Base-by-base conservation (phyloP, 164 flowering plant genomes). In the Chimonanthus praecox region DNA sequence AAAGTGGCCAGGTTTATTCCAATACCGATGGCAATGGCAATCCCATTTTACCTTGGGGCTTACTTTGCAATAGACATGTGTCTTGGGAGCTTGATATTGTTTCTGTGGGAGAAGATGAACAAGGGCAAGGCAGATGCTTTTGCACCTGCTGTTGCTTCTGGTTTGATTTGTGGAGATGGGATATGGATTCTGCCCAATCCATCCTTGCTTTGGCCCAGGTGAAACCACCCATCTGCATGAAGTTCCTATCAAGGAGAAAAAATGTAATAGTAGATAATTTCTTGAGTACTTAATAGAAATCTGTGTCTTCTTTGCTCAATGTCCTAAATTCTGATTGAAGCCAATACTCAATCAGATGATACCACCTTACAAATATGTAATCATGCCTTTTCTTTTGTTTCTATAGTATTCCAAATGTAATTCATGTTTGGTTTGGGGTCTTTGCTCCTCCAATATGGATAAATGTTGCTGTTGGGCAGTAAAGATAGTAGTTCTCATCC, bases 11-110 rank as follows among this genome's bases (percentile, higher is more conserved):
- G 71, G 72, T 87, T 67, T 51, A 85, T 87, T 60, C 88, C 88
- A 20, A 74, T 85, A 7, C 90, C 90, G n/a, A 85, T 87, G 88
- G 88, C 88, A 10, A 84, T 87, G 90, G 90, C 90, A 3, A 87
- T 87, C 46, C 88, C 90, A 7, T 87, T 87, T 76, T 87, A 87
- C 69, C 71, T 87, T 4, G 90, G 90, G 7, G 45, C 78, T 4
- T 87, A 85, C 76, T 87, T 87, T 63, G 78, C 88, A 0, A 84
- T 87, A 49, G 90, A 87, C 43, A 87, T 87, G 90, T 87, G 87
- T 64, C 72, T 87, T 50, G 90, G 90, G 46, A 87, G 87, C 71
- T 72, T 85, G 74, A 87, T 87, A 60, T 71, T 87, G n/a, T 85
- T 83, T 61, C 62, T 83, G 4, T 85, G 88, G 90, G 54, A 67